Conservation (phyloP, 371 early-diverging fungal species). For the Umbelopsis sp. region DNA sequence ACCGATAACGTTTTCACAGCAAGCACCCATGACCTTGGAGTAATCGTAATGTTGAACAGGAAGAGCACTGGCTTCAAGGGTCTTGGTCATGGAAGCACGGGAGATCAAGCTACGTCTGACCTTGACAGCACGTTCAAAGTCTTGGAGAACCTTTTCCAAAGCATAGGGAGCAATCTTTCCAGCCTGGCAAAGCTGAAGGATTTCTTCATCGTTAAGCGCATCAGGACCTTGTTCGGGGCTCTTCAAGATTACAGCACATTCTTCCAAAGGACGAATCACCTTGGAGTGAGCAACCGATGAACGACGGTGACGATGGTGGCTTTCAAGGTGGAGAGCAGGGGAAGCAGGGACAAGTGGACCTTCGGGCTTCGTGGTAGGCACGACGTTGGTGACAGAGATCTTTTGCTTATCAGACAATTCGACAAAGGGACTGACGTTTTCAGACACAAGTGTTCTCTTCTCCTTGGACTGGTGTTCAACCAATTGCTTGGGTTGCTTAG, state of each 20-base stretch:
- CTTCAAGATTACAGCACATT: constrained; percentile 62
- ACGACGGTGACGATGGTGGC: background rate
- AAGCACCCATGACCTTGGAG: constrained; percentile 85
- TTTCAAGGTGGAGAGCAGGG: constrained; percentile 15
- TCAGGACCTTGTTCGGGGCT: constrained; percentile 43
- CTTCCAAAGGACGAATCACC: constrained; percentile 64
- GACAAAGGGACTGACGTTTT: background rate
- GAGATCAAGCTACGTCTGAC: constrained; percentile 81
- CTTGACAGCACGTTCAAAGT: constrained; percentile 82
- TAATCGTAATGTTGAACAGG: constrained; percentile 89
- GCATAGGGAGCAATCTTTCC: constrained; percentile 83
- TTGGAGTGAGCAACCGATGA: constrained; percentile 10
- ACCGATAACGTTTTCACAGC: constrained; percentile 98
- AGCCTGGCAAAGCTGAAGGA: constrained; percentile 70
- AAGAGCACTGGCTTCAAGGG: constrained; percentile 67
- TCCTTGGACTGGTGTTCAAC: constrained; percentile 19
- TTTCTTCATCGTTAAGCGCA: constrained; percentile 70
- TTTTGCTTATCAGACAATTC: constrained; percentile 25
- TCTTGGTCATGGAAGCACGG: constrained; percentile 68
- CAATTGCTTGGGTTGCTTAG: constrained; percentile 53
- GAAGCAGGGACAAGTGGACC: constrained; percentile 26
- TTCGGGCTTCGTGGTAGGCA: constrained; percentile 12
- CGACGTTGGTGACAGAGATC: constrained; percentile 16
- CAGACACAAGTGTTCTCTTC: background rate
- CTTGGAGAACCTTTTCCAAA: constrained; percentile 79